Percentiles rank a stretch among this genome's conserved stretches.
Evolutionary conservation across 2,329 filamentous ascomycete species (phyloP).

Genomic region (Scorias spongiosa): DNA sequence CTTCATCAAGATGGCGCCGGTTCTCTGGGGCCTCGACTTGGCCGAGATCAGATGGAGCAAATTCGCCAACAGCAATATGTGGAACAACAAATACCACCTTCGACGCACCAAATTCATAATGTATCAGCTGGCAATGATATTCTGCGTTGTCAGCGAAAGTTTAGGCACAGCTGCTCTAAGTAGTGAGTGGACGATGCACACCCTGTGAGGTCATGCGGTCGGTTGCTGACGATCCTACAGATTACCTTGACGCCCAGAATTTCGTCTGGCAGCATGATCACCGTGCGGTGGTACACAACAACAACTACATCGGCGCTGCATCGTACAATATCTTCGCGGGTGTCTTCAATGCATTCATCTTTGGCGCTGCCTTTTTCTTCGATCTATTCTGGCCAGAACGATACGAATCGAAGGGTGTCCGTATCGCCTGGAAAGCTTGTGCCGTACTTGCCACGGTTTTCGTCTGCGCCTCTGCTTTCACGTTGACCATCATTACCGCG

Average conservation of each 20-base stretch:
- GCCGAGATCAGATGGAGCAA: constrained; percentile 43
- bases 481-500: constrained; percentile 37
- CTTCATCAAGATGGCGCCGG: constrained; percentile 16
- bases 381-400: constrained; percentile 46
- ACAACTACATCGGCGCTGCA: constrained; percentile 40
- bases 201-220: neutral
- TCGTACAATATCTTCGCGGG: constrained; percentile 46
- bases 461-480: constrained; percentile 32
- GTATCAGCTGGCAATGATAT: constrained; percentile 45
- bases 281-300: constrained; percentile 34
- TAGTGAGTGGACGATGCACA: constrained; percentile 27
- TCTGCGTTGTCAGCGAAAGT: constrained; percentile 41
- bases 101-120: constrained; percentile 44
- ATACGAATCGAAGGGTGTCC: constrained; percentile 32
- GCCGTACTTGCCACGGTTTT: constrained; percentile 34
- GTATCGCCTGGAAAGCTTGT: constrained; percentile 39
- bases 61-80: constrained; percentile 44
- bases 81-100: constrained; percentile 38
- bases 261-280: constrained; percentile 27
- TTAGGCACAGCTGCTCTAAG: constrained; percentile 40
- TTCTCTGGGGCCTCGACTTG: constrained; percentile 44
- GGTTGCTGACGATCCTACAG: constrained; percentile 14
- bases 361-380: constrained; percentile 46
- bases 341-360: constrained; percentile 41
- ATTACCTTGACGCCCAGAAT: constrained; percentile 40